phyloP scores from a whole-genome alignment of 768 basidiomycete genomes.

The Lyophyllum shimeji region DNA sequence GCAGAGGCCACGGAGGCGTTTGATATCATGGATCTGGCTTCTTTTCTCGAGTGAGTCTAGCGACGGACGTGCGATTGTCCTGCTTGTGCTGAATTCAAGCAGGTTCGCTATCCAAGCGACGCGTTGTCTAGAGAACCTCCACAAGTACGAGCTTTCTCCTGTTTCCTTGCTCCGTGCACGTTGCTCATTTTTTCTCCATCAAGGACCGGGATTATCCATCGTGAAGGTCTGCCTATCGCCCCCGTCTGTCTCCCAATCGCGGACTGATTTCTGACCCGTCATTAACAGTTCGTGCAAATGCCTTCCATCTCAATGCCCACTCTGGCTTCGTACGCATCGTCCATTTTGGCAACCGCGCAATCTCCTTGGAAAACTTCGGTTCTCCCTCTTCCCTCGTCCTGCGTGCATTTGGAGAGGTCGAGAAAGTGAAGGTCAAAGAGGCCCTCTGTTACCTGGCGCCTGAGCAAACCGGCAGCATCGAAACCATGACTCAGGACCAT shows the following conservation, averaged over 20 bases:
- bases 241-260: neutral
- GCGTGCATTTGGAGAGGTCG: constrained; percentile 55
- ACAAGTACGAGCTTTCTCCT: constrained; percentile 40
- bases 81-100: constrained; percentile 7
- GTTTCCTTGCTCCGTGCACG: neutral
- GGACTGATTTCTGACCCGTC: neutral
- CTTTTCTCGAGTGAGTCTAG: constrained; percentile 63
- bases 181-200: constrained; percentile 7
- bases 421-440: constrained; percentile 73
- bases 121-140: constrained; percentile 66
- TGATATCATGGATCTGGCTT: constrained; percentile 75
- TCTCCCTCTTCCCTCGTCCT: constrained; percentile 72
- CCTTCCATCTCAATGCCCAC: constrained; percentile 71
- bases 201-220: constrained; percentile 61
- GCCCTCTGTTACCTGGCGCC: constrained; percentile 75
- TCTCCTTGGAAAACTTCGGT: constrained; percentile 69
- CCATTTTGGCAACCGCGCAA: constrained; percentile 73
- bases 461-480: constrained; percentile 74
- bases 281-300: constrained; percentile 64
- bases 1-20: constrained; percentile 57
- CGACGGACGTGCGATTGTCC: neutral
- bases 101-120: constrained; percentile 79
- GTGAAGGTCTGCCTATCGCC: constrained; percentile 49
- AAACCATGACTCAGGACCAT: constrained; percentile 71
- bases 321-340: constrained; percentile 69